A percentile compares a stretch with the other conserved stretches of the same genome.
Evolutionary conservation across 2,329 filamentous ascomycete genomes (phyloP).

Genomic region (Tolypocladium guangdongense): DNA sequence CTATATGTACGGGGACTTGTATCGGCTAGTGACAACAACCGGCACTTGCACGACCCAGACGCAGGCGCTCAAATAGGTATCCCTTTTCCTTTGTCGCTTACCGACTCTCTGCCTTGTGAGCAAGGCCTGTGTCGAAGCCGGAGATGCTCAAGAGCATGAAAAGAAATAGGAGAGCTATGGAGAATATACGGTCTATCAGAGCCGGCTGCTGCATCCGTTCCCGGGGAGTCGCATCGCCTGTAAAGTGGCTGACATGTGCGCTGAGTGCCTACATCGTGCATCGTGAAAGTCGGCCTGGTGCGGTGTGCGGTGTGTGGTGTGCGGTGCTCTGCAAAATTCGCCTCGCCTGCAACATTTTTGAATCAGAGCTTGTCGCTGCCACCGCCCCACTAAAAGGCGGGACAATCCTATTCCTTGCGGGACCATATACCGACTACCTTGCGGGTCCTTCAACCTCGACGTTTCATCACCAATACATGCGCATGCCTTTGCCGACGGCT

Average conservation of each 20-base stretch:
- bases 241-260: not conserved
- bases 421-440: no score
- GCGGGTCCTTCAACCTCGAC: no score
- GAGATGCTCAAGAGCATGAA: conserved; percentile 14
- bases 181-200: not conserved
- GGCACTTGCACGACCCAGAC: conserved; percentile 14
- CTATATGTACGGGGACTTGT: conserved; percentile 33
- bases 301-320: not conserved
- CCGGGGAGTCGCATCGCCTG: not conserved
- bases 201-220: not conserved
- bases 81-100: conserved; percentile 29
- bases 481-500: not conserved
- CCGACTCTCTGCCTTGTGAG: conserved; percentile 20
- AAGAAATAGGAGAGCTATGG: conserved; percentile 25
- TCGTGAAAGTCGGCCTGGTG: not conserved
- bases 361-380: not conserved
- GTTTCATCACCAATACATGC: not conserved
- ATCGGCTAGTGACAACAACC: conserved; percentile 27
- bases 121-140: conserved; percentile 20
- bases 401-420: not conserved
- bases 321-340: not conserved
- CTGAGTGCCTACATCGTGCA: not conserved
- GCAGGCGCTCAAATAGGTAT: conserved; percentile 12
- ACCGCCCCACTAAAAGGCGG: not conserved
- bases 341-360: not conserved